Percentiles rank a stretch among this genome's conserved stretches.
phyloP scores from a whole-genome alignment of 2,329 filamentous ascomycete species.

The Didymella glomerata region DNA sequence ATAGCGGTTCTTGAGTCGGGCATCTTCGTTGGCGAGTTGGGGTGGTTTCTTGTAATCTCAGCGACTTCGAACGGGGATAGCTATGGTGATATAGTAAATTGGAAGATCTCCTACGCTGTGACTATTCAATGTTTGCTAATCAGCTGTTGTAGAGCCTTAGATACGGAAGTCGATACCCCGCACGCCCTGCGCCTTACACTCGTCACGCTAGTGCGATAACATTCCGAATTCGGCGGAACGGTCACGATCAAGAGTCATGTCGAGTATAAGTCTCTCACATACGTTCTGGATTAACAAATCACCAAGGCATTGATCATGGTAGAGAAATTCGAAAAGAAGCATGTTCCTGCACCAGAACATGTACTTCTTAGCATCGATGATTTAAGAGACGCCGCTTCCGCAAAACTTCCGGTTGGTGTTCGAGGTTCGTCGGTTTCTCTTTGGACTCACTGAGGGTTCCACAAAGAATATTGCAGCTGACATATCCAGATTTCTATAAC shows the following conservation, averaged over 20 bases:
- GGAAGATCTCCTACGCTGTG: neutral
- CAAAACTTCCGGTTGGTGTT: constrained; percentile 23
- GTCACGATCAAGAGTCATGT: neutral
- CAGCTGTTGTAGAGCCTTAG: neutral
- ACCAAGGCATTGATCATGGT: neutral
- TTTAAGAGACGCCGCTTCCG: constrained; percentile 36
- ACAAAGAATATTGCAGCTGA: neutral
- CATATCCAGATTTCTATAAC: constrained; percentile 62
- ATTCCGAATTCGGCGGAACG: neutral
- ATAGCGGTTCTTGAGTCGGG: constrained; percentile 12
- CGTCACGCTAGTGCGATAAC: neutral
- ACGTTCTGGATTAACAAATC: neutral
- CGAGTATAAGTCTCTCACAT: neutral
- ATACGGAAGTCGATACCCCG: constrained; percentile 3
- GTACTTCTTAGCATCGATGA: constrained; percentile 51
- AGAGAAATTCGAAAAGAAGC: constrained; percentile 5
- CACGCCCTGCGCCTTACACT: constrained; percentile 8
- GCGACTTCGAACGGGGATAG: neutral
- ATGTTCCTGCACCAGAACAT: neutral
- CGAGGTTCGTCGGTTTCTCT: constrained; percentile 14
- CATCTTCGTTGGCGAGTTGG: neutral
- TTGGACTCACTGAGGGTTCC: neutral
- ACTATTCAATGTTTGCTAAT: neutral
- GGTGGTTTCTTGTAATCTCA: neutral
- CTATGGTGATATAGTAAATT: neutral